A percentile compares a stretch with the other conserved stretches of the same genome.
Evolutionary conservation across 2,329 filamentous ascomycete genomes (phyloP).

Genomic region (Diaporthe batatas): DNA sequence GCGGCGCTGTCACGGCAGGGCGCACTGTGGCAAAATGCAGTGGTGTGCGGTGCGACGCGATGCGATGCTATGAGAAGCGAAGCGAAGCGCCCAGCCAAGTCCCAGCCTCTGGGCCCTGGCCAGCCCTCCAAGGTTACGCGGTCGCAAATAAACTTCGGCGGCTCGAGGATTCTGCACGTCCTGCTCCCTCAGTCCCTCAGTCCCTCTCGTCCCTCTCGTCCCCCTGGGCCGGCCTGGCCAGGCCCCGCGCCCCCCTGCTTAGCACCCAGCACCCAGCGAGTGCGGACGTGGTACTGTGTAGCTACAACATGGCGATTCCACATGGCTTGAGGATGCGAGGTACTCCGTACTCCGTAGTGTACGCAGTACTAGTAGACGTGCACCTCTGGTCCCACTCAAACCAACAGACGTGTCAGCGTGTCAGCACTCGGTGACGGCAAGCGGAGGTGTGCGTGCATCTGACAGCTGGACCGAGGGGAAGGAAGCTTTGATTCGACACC

Average conservation of each 20-base stretch:
- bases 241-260: background rate
- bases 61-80: constrained; percentile 11
- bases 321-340: background rate
- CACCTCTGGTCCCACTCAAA: background rate
- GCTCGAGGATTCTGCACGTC: constrained; percentile 20
- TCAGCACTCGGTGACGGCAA: constrained; percentile 24
- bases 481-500: constrained; percentile 31
- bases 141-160: constrained; percentile 30
- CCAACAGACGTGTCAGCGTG: background rate
- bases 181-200: constrained; percentile 19
- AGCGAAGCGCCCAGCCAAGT: constrained; percentile 29
- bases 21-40: constrained; percentile 20
- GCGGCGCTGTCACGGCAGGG: background rate
- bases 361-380: too few species aligned
- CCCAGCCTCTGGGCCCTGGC: constrained; percentile 21
- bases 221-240: background rate
- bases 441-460: background rate
- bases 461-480: constrained; percentile 29
- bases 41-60: constrained; percentile 6
- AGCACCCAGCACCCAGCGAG: too few species aligned
- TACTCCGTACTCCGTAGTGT: too few species aligned
- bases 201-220: background rate
- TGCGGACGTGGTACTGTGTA: constrained; percentile 2
- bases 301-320: background rate
- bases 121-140: constrained; percentile 14